Evolutionary conservation across 345 rosid species (phyloP), one percentile per base, ranked within the genome.

Genomic region (Populus ilicifolia): DNA sequence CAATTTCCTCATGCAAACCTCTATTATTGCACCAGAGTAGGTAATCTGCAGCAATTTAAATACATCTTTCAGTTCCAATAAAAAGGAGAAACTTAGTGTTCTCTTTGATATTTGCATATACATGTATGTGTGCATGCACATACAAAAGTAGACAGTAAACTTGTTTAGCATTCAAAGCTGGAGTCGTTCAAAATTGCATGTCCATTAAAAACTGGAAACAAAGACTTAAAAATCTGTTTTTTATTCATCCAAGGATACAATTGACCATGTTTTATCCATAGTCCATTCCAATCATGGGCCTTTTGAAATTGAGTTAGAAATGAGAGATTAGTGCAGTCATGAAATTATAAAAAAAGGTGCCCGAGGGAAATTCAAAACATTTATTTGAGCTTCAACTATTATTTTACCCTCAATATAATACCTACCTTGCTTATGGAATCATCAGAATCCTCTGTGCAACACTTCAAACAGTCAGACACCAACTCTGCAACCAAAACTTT

Each of bases 391-490:
- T 56, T 16, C 41, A 33, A 30, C n/a, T 30, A 43, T 4, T 8
- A 27, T 25, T 29, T 65, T 35, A 50, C 29, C 17, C 56, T n/a
- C n/a, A 69, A 13, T 6, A 48, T 68, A 66, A 70, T 63, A 29
- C 74, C 72, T 83, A 92, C 99, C 98, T 96, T 93, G 83, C 91
- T 92, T 71, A 79, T 86, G 67, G 97, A 90, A 79, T 96, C 97
- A 79, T 96, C 96, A 18, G 94, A 87, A 75, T 93, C 99, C 87
- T 96, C 98, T 4, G 96, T 89, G 84, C 99, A 96, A 81, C 99
- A 93, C 73, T 91, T 93, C 86, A 91, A 79, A 88, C 99, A 96
- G 79, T 93, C 98, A 75, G 96, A 92, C 65, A 96, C 88, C 83
- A 96, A 82, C 81, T 92, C 97, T 96, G 96, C 89, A 84, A 76